These are phyloP conservation scores for Aspergillus sp. DNA, from an alignment of 2,329 filamentous ascomycete genomes.

Conservation along the genomic window DNA sequence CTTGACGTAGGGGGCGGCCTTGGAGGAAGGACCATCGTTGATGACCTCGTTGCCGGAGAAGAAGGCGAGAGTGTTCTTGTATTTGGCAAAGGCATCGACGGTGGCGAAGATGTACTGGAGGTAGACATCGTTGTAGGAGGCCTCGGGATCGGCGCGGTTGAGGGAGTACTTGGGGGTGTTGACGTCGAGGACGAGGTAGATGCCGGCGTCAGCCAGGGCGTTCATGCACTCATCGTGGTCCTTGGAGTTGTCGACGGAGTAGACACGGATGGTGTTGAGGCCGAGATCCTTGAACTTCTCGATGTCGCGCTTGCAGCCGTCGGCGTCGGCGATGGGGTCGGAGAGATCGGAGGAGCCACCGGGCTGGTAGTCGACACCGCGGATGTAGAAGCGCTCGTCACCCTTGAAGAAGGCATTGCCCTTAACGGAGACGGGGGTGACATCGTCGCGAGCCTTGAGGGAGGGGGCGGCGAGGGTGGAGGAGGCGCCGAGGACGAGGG, in stretches of 20 bases:
- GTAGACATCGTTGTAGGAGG: conserved; percentile 84
- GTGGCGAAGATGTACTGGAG: conserved; percentile 85
- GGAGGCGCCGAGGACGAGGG: conserved; percentile 46
- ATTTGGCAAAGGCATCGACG: conserved; percentile 77
- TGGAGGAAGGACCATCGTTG: conserved; percentile 65
- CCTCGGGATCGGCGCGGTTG: conserved; percentile 69
- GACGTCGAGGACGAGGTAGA: conserved; percentile 89
- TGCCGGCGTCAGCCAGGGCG: conserved; percentile 74
- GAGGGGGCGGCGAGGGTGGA: conserved; percentile 45
- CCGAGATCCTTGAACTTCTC: conserved; percentile 78
- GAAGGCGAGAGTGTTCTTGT: conserved; percentile 83
- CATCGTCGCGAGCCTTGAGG: conserved; percentile 40
- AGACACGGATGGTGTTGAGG: conserved; percentile 88
- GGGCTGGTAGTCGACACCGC: conserved; percentile 62
- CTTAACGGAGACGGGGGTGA: conserved; percentile 60
- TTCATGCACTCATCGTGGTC: conserved; percentile 85
- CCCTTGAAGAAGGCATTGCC: conserved; percentile 67
- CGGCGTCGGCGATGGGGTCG: conserved; percentile 73
- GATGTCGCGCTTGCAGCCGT: conserved; percentile 75
- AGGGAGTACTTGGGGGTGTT: conserved; percentile 89
- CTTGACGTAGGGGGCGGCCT: conserved; percentile 71
- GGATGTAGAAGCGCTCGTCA: conserved; percentile 54
- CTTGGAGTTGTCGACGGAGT: conserved; percentile 83
- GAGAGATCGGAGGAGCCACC: conserved; percentile 60
- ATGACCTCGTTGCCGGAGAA: conserved; percentile 81